phyloP scores from a whole-genome alignment of 805 yeast genomes.

The Yarrowia keelungensis region DNA sequence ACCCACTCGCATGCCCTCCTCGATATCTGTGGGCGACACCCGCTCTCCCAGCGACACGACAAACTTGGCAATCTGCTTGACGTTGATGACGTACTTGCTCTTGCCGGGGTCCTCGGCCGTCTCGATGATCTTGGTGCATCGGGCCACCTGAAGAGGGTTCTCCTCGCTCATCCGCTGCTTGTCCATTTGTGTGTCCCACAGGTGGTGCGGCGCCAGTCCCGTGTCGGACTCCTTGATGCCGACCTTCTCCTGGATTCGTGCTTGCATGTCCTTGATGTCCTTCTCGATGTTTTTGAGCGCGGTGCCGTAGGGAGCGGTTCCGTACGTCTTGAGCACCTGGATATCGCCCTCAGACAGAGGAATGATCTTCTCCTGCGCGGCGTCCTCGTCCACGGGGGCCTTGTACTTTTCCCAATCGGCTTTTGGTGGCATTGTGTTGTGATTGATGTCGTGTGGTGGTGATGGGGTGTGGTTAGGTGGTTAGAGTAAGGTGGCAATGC shows the following conservation, averaged over 20 bases:
- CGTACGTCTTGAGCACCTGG: conserved; percentile 95
- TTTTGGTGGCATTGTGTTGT: conserved; percentile 81
- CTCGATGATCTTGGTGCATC: conserved; percentile 93
- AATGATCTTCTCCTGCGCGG: conserved; percentile 71
- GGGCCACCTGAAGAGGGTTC: conserved; percentile 96
- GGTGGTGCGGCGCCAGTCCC: conserved; percentile 94
- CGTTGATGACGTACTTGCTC: conserved; percentile 91
- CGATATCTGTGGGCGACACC: conserved; percentile 97
- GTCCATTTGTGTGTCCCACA: conserved; percentile 98
- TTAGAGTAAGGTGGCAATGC: conserved; percentile 10
- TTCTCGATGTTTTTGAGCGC: conserved; percentile 81
- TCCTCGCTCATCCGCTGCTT: conserved; percentile 91
- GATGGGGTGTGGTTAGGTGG: conserved; percentile 22
- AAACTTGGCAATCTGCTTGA: conserved; percentile 97
- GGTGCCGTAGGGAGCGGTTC: conserved; percentile 94
- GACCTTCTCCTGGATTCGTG: conserved; percentile 89
- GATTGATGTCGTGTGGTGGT: conserved; percentile 26
- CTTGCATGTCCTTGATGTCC: conserved; percentile 84
- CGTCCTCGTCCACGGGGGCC: conserved; percentile 76
- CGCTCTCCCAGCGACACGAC: conserved; percentile 96
- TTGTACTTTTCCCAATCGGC: conserved; percentile 98
- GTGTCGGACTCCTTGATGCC: conserved; percentile 90
- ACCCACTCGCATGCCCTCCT: conserved; percentile 99
- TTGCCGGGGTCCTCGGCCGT: conserved; percentile 71
- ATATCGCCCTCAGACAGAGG: conserved; percentile 97